Evolutionary conservation across 148 eudicot genomes (phyloP), one percentile per base, ranked within the genome.

Genomic region (Talinum fruticosum): DNA sequence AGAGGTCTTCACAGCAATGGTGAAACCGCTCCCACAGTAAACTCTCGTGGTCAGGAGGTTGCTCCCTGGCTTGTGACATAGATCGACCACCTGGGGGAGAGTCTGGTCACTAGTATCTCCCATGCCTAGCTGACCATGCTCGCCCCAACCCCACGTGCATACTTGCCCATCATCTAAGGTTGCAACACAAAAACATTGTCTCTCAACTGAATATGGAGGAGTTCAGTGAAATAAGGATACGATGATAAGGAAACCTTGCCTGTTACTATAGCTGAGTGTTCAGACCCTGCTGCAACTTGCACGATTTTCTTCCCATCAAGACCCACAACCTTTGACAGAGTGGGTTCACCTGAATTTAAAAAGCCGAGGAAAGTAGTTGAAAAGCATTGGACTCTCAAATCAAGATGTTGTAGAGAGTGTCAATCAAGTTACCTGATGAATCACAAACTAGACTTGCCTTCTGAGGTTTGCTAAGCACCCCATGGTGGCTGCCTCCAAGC

Each of bases 71-170:
- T 28, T 79, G 66, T 83, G 62, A 24, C 54, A 84, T 19, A 93
- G 82, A 53, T 68, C 68, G 62, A 91, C 99, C 32, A 80, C 64
- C 80, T 84, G 90, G 26, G 97, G 97, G 67, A 15, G 66, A 67
- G 79, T 79, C 73, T 88, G 92, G 76, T 96, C 97, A 59, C 28
- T 38, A 19, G 93, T 83, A 76, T 84, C 76, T 29, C 97, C 99
- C 78, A 93, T 84, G 33, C 97, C 99, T 79, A 96, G 93, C 82
- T 96, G 99, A 71, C 99, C 99, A 24, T 96, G 99, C 78, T 96
- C 99, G 15, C 97, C 99, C 99, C 99, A 96, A 77, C 99, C 99
- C 97, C 97, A 96, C 76, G 92, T 91, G 88, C 82, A 87, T 47
- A 93, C 66, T 62, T 81, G 81, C 80, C 91, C 97, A 74, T 80